Evolutionary conservation across 2,329 filamentous ascomycete species (phyloP).

Genomic region (Tolypocladium amazonense): DNA sequence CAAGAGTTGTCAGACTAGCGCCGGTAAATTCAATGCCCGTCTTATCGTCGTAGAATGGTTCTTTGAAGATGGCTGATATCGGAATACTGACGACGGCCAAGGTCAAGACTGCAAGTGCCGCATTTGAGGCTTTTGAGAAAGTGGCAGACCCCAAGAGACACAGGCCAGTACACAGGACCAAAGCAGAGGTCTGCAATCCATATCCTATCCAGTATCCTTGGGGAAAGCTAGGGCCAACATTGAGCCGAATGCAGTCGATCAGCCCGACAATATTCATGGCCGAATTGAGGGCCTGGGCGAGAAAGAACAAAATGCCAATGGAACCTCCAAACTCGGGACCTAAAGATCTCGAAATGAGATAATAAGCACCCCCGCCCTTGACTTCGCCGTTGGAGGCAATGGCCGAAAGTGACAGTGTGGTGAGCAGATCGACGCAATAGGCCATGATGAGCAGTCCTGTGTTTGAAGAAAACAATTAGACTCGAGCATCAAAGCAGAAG

Average conservation of each 20-base stretch:
- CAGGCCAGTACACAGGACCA: conserved; percentile 61
- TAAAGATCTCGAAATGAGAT: conserved; percentile 74
- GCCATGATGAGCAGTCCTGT: conserved; percentile 60
- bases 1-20: conserved; percentile 57
- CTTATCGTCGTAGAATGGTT: conserved; percentile 54
- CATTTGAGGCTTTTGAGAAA: conserved; percentile 73
- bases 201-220: conserved; percentile 70
- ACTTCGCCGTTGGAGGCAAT: conserved; percentile 88
- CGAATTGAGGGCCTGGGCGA: conserved; percentile 83
- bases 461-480: not conserved
- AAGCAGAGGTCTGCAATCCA: conserved; percentile 59
- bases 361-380: conserved; percentile 79
- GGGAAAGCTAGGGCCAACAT: conserved; percentile 56
- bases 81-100: conserved; percentile 74
- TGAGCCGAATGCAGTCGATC: conserved; percentile 70
- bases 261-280: conserved; percentile 81
- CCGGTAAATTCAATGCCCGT: conserved; percentile 69
- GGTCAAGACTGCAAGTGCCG: conserved; percentile 58
- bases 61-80: conserved; percentile 57
- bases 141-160: conserved; percentile 72
- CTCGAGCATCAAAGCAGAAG: not conserved
- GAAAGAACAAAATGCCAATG: conserved; percentile 78
- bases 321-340: conserved; percentile 84
- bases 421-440: conserved; percentile 76
- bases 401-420: conserved; percentile 75